These are phyloP conservation scores for Coniferiporia sulphurascens DNA, from an alignment of 1,284 basidiomycete species.

Conservation along the genomic window DNA sequence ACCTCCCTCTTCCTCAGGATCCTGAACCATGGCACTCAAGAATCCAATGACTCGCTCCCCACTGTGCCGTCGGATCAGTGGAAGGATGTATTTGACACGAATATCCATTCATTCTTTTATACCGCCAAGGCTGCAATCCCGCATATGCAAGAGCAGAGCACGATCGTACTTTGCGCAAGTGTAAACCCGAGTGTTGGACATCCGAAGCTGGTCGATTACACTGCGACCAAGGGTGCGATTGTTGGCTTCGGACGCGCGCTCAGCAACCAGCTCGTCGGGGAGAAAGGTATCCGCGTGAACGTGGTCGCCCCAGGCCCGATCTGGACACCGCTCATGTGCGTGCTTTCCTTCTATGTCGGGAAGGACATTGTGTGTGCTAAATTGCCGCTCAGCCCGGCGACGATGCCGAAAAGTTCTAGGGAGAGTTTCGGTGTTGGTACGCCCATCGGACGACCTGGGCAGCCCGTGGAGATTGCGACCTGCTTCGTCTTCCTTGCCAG, in stretches of 20 bases:
- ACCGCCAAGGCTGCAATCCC: constrained; percentile 42
- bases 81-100: constrained; percentile 46
- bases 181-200: constrained; percentile 50
- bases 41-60: constrained; percentile 40
- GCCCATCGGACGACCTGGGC: constrained; percentile 48
- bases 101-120: constrained; percentile 52
- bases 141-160: constrained; percentile 32
- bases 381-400: constrained; percentile 30
- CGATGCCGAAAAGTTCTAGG: constrained; percentile 43
- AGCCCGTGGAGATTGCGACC: constrained; percentile 52
- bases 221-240: constrained; percentile 52
- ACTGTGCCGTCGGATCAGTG: constrained; percentile 45
- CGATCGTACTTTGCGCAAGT: constrained; percentile 48
- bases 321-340: constrained; percentile 47
- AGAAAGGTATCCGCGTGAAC: constrained; percentile 48
- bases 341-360: constrained; percentile 14
- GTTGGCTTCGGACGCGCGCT: constrained; percentile 42
- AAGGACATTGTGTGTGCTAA: background rate
- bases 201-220: constrained; percentile 51
- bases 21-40: constrained; percentile 51
- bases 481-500: constrained; percentile 50
- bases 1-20: constrained; percentile 29
- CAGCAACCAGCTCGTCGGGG: constrained; percentile 49
- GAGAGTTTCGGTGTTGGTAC: constrained; percentile 39
- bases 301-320: constrained; percentile 48